phyloP scores from a whole-genome alignment of 345 rosid species.

The Noccaea caerulescens region DNA sequence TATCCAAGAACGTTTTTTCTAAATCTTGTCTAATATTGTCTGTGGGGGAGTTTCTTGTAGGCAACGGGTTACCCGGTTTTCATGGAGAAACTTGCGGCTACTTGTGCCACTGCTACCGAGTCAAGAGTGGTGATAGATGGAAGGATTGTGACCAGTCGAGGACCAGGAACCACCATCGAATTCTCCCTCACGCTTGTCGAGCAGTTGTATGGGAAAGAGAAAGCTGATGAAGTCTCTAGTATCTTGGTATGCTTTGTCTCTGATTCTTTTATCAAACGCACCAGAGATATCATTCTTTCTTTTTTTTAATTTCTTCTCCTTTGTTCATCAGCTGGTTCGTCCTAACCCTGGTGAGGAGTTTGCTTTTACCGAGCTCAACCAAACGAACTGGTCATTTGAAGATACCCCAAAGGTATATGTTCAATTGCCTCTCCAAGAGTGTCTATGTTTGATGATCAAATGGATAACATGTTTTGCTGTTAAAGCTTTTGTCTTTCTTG shows the following conservation, averaged over 20 bases:
- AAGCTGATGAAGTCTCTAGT: conserved; percentile 69
- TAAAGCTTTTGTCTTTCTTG: conserved; percentile 2
- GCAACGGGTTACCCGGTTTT: conserved; percentile 89
- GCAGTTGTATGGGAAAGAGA: conserved; percentile 77
- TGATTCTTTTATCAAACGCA: not conserved
- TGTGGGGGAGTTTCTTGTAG: conserved; percentile 45
- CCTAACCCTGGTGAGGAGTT: conserved; percentile 78
- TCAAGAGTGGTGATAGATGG: conserved; percentile 90
- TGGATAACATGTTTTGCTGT: not conserved
- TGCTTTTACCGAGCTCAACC: conserved; percentile 70
- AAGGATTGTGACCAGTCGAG: conserved; percentile 73
- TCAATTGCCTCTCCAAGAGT: conserved; percentile 10
- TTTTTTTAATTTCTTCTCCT: conserved; percentile 3
- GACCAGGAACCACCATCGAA: conserved; percentile 93
- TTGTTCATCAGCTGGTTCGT: conserved; percentile 64
- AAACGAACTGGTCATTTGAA: conserved; percentile 66
- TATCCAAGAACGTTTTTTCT: not conserved
- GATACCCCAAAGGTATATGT: conserved; percentile 63
- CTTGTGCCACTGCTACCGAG: conserved; percentile 69
- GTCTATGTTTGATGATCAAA: conserved; percentile 15
- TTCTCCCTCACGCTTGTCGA: conserved; percentile 73
- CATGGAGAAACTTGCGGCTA: conserved; percentile 75
- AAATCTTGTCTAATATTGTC: not conserved
- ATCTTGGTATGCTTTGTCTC: conserved; percentile 62
- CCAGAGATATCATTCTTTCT: conserved; percentile 3